Evolutionary conservation across 1,139 yeast species (phyloP).

Genomic region (Sugiyamaella paludigena): DNA sequence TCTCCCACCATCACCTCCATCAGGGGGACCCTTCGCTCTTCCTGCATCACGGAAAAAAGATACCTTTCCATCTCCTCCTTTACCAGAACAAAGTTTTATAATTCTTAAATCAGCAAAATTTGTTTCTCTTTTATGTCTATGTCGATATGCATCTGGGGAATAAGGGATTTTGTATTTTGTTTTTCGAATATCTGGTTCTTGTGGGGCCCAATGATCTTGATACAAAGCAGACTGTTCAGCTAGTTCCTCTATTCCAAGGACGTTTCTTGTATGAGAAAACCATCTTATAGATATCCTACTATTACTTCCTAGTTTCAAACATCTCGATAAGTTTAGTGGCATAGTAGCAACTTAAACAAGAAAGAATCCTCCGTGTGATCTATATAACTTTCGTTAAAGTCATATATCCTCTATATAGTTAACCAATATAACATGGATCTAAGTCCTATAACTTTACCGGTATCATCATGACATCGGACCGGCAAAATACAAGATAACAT

Average conservation of each 20-base stretch:
- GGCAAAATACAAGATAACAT: too few species aligned
- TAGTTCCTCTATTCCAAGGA: slow-evolving; percentile 24
- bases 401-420: too few species aligned
- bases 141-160: slow-evolving; percentile 30
- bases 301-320: too few species aligned
- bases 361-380: too few species aligned
- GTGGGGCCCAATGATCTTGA: slow-evolving; percentile 23
- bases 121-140: slow-evolving; percentile 26
- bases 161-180: slow-evolving; percentile 30
- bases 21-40: slow-evolving; percentile 86
- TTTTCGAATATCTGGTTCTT: slow-evolving; percentile 24
- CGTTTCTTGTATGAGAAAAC: too few species aligned
- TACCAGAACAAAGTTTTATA: slow-evolving; percentile 68
- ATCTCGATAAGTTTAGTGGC: too few species aligned
- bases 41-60: slow-evolving; percentile 87
- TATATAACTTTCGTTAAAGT: too few species aligned
- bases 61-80: slow-evolving; percentile 85
- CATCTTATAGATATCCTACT: too few species aligned
- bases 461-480: too few species aligned
- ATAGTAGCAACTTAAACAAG: too few species aligned
- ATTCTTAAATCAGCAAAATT: slow-evolving; percentile 58
- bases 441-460: too few species aligned
- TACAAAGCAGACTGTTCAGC: slow-evolving; percentile 22
- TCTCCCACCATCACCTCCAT: slow-evolving; percentile 96
- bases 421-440: too few species aligned